Evolutionary conservation across 1,284 basidiomycete species (phyloP).

Genomic region (Fomitopsis betulina): DNA sequence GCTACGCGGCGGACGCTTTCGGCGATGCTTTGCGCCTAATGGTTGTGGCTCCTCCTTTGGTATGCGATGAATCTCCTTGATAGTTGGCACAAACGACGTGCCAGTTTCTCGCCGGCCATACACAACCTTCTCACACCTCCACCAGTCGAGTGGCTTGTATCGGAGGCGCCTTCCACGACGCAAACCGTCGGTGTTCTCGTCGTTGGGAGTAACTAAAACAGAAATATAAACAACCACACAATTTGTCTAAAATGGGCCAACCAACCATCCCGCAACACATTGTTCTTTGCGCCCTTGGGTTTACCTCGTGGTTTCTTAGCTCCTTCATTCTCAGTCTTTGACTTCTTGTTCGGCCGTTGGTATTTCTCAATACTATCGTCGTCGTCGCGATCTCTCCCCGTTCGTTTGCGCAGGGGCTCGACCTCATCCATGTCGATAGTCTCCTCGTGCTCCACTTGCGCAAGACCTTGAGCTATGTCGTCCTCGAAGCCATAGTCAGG

Average conservation of each 20-base stretch:
- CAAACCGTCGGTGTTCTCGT: constrained; percentile 36
- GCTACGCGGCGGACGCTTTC: constrained; percentile 36
- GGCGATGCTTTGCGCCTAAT: constrained; percentile 42
- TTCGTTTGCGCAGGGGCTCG: constrained; percentile 12
- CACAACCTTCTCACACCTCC: constrained; percentile 89
- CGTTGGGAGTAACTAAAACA: constrained; percentile 16
- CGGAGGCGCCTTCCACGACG: constrained; percentile 73
- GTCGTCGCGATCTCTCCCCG: constrained; percentile 16
- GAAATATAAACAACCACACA: not conserved
- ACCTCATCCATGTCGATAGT: constrained; percentile 15
- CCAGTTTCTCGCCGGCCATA: constrained; percentile 63
- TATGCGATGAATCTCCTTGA: constrained; percentile 78
- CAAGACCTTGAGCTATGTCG: constrained; percentile 46
- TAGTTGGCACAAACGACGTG: constrained; percentile 64
- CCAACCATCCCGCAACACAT: constrained; percentile 24
- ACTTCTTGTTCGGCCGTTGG: constrained; percentile 18
- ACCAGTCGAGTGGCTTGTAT: constrained; percentile 82
- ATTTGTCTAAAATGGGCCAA: not conserved
- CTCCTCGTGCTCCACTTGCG: constrained; percentile 16
- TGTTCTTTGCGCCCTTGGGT: constrained; percentile 19
- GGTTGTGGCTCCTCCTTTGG: constrained; percentile 62
- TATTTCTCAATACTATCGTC: constrained; percentile 11
- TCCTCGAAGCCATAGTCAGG: constrained; percentile 46
- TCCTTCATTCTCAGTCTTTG: constrained; percentile 19
- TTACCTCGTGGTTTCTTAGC: constrained; percentile 21